These are phyloP conservation scores for Fusarium sambucinum DNA, from an alignment of 2,329 filamentous ascomycete genomes.

Conservation along the genomic window DNA sequence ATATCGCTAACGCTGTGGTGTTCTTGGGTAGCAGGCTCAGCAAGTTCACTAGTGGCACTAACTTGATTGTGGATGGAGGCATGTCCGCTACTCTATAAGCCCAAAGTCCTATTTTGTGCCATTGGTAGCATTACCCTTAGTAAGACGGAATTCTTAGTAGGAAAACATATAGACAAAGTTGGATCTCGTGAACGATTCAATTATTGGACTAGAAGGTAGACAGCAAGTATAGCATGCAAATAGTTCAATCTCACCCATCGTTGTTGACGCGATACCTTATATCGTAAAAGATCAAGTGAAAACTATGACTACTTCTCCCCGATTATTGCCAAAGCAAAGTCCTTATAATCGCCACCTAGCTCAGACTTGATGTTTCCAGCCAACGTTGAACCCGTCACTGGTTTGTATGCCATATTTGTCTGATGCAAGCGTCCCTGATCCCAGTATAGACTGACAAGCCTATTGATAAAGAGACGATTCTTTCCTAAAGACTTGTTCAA, in stretches of 20 bases:
- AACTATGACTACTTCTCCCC: constrained; percentile 41
- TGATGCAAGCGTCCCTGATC: constrained; percentile 46
- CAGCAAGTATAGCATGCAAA: not conserved
- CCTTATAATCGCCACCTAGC: constrained; percentile 49
- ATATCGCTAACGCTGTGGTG: constrained; percentile 43
- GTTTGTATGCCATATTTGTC: constrained; percentile 69
- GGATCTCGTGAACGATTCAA: accelerated
- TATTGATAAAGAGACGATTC: constrained; percentile 51
- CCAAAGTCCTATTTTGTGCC: accelerated
- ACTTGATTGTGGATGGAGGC: constrained; percentile 44
- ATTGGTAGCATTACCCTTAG: too few relatives aligned
- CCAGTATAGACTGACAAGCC: constrained; percentile 51
- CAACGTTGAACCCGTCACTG: constrained; percentile 67
- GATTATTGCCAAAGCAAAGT: constrained; percentile 48
- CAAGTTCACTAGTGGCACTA: constrained; percentile 37
- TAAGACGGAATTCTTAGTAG: too few relatives aligned
- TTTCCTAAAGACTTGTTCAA: constrained; percentile 49
- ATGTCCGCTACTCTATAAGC: not conserved
- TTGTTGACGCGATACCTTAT: too few relatives aligned
- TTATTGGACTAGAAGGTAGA: accelerated
- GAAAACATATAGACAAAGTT: accelerated
- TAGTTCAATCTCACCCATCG: accelerated
- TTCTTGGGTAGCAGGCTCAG: constrained; percentile 44
- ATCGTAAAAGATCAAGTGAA: accelerated
- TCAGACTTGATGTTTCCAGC: constrained; percentile 44